Evolutionary conservation across 148 eudicot genomes (phyloP).

Genomic region (Dianthus caryophyllus): DNA sequence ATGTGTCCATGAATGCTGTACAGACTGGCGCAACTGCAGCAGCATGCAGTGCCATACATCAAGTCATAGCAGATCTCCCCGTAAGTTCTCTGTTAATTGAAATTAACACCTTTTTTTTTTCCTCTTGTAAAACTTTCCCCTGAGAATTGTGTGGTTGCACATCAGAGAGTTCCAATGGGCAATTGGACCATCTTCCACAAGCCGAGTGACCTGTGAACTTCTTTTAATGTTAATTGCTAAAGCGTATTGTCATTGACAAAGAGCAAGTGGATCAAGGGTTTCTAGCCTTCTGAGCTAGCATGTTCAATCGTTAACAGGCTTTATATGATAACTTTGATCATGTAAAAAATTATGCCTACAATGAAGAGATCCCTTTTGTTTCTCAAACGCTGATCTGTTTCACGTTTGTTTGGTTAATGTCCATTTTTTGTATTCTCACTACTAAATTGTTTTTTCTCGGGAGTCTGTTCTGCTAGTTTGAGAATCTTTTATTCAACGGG

Average conservation of each 20-base stretch:
- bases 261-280: slow-evolving; percentile 2
- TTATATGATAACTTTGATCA: not conserved
- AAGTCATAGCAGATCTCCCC: slow-evolving; percentile 91
- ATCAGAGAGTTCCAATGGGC: not conserved
- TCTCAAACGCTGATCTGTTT: not conserved
- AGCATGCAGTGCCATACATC: slow-evolving; percentile 93
- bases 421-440: not conserved
- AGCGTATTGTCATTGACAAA: not conserved
- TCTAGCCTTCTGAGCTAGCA: not conserved
- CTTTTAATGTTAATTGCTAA: not conserved
- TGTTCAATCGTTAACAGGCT: not conserved
- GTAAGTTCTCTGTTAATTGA: slow-evolving; percentile 40
- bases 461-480: slow-evolving; percentile 2
- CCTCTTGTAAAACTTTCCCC: not conserved
- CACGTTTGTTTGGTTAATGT: not conserved
- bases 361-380: not conserved
- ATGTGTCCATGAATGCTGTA: slow-evolving; percentile 85
- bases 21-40: slow-evolving; percentile 99
- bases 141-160: not conserved
- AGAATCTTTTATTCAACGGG: not conserved
- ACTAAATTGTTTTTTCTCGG: not conserved
- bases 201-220: not conserved
- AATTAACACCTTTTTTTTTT: not conserved
- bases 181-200: not conserved
- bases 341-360: too few relatives aligned